Evolutionary conservation across 2,329 filamentous ascomycete species (phyloP), one percentile per base, ranked within the genome.

Genomic region (Dissoconium aciculare): DNA sequence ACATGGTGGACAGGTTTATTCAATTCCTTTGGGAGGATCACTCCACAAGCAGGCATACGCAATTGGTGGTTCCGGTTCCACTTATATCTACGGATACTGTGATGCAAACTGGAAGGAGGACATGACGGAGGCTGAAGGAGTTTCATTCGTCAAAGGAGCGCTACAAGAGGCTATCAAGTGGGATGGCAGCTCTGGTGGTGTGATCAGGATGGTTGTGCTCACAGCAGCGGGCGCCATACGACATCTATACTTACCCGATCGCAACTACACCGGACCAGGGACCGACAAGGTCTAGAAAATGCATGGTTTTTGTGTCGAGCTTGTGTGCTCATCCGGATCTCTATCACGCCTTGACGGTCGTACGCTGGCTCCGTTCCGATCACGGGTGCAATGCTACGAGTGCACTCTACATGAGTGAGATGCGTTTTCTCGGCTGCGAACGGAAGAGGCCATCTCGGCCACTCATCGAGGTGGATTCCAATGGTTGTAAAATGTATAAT

Each of bases 11-110:
- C 85, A 95, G 57, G 87, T 98, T 41, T 98, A 94, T 66, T 89
- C 82, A 50, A 94, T 98, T 56, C 89, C 89, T 3, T 69, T 95
- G 24, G 89, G 89, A 47, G 89, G 89, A 34, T 95, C 89, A 30
- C 73, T 98, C 47, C 89, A 98, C 74, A 94, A 95, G 68, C 85
- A 94, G 57, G 57, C 85, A 11, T 98, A 94, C 54, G 74, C 89
- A 26, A 98, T 98, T 51, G 85, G 84, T 46, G 89, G 89, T 27
- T 95, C 87, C 12, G 89, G 89, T 25, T 95, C 87, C 47, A 95
- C 89, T 39, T 98, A 98, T 66, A 98, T 98, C 59, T 98, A 95
- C 66, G 89, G 89, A 48, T 95, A 92, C 68, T 95, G 85, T 55
- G 87, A 98, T 55, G 77, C 83, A 35, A 74, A 98, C 67, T 98